A percentile compares a stretch with the other conserved stretches of the same genome.
Conservation (phyloP, 257 asterid genomes). For the Eucommia ulmoides region DNA sequence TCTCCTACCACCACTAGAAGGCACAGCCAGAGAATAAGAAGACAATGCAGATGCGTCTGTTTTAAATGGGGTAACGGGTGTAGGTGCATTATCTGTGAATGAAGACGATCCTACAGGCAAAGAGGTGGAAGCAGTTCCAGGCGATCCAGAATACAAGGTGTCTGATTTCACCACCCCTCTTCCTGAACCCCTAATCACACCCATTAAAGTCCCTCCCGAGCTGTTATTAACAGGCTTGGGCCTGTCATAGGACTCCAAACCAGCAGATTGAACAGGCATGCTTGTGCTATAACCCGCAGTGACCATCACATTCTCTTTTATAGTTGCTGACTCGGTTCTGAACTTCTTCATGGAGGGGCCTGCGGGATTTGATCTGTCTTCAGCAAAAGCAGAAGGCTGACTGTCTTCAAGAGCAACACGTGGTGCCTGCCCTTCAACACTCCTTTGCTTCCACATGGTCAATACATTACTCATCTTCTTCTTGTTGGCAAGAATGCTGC, state of each 20-base stretch:
- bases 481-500: slow-evolving; percentile 86
- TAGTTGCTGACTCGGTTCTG: slow-evolving; percentile 29
- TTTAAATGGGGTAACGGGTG: slow-evolving; percentile 47
- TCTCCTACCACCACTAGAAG: slow-evolving; percentile 64
- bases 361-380: slow-evolving; percentile 41
- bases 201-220: slow-evolving; percentile 66
- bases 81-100: slow-evolving; percentile 30
- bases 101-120: slow-evolving; percentile 32
- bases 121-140: slow-evolving; percentile 27
- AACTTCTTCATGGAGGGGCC: slow-evolving; percentile 46
- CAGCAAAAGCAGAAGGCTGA: slow-evolving; percentile 26
- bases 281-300: slow-evolving; percentile 24
- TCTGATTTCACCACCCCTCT: slow-evolving; percentile 75
- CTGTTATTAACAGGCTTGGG: slow-evolving; percentile 30
- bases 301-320: slow-evolving; percentile 26
- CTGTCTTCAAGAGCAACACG: slow-evolving; percentile 67
- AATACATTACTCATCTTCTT: slow-evolving; percentile 95
- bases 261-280: slow-evolving; percentile 29
- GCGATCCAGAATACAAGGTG: slow-evolving; percentile 48
- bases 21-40: slow-evolving; percentile 45
- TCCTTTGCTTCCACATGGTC: slow-evolving; percentile 95
- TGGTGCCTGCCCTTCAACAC: slow-evolving; percentile 89
- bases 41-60: slow-evolving; percentile 83
- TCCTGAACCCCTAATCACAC: slow-evolving; percentile 86
- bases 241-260: slow-evolving; percentile 52